A percentile compares a stretch with the other conserved stretches of the same genome.
phyloP scores from a whole-genome alignment of 1,284 basidiomycete species.

The Malassezia equina region DNA sequence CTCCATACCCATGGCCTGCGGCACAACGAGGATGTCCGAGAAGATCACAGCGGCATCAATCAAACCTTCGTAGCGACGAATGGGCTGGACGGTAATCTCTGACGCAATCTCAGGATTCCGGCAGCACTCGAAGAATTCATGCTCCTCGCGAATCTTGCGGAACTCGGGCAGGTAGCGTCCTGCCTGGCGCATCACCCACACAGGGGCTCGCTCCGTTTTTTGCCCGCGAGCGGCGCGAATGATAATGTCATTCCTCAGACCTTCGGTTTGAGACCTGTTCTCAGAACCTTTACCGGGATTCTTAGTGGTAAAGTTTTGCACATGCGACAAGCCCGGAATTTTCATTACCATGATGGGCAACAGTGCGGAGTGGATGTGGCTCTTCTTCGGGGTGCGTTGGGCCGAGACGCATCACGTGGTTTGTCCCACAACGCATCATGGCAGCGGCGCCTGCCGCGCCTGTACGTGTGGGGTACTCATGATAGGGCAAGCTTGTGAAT shows the following conservation, averaged over 20 bases:
- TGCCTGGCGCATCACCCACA: conserved; percentile 99
- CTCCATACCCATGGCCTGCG: conserved; percentile 47
- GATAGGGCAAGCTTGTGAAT: conserved; percentile 12
- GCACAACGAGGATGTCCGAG: conserved; percentile 46
- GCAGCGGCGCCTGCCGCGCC: background rate
- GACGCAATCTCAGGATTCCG: conserved; percentile 41
- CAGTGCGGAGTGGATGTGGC: background rate
- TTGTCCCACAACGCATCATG: background rate
- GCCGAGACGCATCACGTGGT: background rate
- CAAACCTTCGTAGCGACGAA: conserved; percentile 41
- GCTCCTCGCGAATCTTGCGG: conserved; percentile 40
- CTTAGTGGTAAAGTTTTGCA: conserved; percentile 30
- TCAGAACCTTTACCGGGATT: conserved; percentile 12
- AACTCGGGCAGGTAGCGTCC: conserved; percentile 74
- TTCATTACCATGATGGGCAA: conserved; percentile 22
- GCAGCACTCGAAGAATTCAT: conserved; percentile 48
- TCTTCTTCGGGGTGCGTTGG: background rate
- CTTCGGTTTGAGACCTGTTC: conserved; percentile 24
- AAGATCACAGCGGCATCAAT: conserved; percentile 48
- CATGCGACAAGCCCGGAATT: conserved; percentile 31
- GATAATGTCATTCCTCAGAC: conserved; percentile 75
- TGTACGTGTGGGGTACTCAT: background rate
- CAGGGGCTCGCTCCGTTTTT: conserved; percentile 78
- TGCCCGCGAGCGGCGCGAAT: conserved; percentile 79
- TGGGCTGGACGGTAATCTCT: conserved; percentile 46